Evolutionary conservation across 176 grass and related monocot genomes (phyloP).

Genomic region (Poa annua): DNA sequence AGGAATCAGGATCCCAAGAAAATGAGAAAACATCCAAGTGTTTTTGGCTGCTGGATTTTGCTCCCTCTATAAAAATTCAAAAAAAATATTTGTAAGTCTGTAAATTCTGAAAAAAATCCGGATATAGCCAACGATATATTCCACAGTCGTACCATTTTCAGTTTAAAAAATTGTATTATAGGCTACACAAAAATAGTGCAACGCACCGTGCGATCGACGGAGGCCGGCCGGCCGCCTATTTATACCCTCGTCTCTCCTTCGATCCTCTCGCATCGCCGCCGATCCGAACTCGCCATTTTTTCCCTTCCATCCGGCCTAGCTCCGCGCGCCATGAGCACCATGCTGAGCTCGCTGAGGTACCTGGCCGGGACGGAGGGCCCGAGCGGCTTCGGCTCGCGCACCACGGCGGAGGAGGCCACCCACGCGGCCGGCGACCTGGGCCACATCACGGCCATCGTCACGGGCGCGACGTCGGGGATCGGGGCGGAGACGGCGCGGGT

Average conservation of each 20-base stretch:
- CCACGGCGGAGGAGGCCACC: constrained; percentile 73
- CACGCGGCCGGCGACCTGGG: constrained; percentile 53
- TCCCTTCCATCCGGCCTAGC: background rate
- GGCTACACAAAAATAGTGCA: background rate
- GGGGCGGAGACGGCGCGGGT: constrained; percentile 84
- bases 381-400: constrained; percentile 85
- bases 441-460: constrained; percentile 84
- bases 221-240: background rate
- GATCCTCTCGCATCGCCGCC: no score
- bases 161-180: no score
- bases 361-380: constrained; percentile 73
- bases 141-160: no score
- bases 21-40: background rate
- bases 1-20: background rate
- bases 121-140: no score
- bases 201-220: background rate
- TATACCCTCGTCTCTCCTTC: background rate
- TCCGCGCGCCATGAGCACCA: constrained; percentile 4
- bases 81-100: no score
- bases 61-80: no score
- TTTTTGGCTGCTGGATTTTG: no score
- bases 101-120: no score
- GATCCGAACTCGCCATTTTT: no score
- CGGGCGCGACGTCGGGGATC: constrained; percentile 95
- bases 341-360: constrained; percentile 70